Percentiles rank a stretch among this genome's conserved stretches.
Conservation (phyloP, 768 basidiomycete genomes). For the Tricholoma terreum region DNA sequence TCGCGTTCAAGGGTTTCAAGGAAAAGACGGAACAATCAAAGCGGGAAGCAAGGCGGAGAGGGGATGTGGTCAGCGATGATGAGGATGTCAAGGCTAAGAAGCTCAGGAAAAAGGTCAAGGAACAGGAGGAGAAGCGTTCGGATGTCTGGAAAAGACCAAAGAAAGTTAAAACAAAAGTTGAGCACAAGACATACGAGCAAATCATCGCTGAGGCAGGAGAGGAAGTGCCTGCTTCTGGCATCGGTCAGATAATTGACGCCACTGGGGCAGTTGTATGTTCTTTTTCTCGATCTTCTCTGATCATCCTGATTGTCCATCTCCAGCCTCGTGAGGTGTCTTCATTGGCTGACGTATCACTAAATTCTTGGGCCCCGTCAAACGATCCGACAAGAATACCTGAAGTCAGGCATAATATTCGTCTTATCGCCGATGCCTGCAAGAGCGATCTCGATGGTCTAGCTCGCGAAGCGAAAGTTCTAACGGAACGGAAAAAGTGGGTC, state of each 20-base stretch:
- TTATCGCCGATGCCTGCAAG: constrained; percentile 82
- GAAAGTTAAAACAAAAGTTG: constrained; percentile 80
- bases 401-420: constrained; percentile 91
- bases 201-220: constrained; percentile 85
- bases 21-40: constrained; percentile 87
- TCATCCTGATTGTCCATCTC: constrained; percentile 7
- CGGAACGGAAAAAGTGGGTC: constrained; percentile 75
- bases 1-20: constrained; percentile 82
- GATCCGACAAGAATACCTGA: constrained; percentile 92
- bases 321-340: constrained; percentile 89
- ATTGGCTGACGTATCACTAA: constrained; percentile 70
- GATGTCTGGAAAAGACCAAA: constrained; percentile 86
- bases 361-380: constrained; percentile 81
- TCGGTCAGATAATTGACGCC: constrained; percentile 93
- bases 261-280: constrained; percentile 81
- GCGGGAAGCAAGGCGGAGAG: constrained; percentile 71
- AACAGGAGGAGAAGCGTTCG: constrained; percentile 57
- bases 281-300: neutral
- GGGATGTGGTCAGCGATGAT: constrained; percentile 73
- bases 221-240: constrained; percentile 46
- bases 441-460: constrained; percentile 86
- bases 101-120: constrained; percentile 50
- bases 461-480: constrained; percentile 80
- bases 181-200: constrained; percentile 97
- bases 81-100: constrained; percentile 52